These are phyloP conservation scores for Alternaria sp. DNA, from an alignment of 2,329 filamentous ascomycete genomes.

Conservation along the genomic window DNA sequence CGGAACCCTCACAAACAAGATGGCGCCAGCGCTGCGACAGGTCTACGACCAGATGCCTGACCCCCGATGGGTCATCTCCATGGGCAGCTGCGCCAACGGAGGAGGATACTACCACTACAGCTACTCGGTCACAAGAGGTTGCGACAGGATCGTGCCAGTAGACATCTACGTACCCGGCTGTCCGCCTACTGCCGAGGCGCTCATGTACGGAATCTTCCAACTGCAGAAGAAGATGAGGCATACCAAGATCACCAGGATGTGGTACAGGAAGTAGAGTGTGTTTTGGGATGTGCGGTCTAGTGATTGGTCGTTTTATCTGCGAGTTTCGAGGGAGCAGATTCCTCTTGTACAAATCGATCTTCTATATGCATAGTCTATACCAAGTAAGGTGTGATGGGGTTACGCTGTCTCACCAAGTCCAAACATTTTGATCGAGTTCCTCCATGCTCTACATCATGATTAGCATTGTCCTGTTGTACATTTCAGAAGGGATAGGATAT, in stretches of 20 bases:
- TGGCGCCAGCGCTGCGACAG: conserved; percentile 87
- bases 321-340: conserved; percentile 18
- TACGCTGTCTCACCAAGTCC: conserved; percentile 41
- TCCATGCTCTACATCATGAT: conserved; percentile 41
- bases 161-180: conserved; percentile 84
- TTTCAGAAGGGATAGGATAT: background rate
- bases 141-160: conserved; percentile 81
- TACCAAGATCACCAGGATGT: conserved; percentile 63
- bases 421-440: conserved; percentile 50
- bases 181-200: conserved; percentile 61
- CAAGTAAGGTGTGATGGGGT: background rate
- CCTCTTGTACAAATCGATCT: conserved; percentile 18
- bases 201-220: conserved; percentile 72
- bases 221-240: conserved; percentile 78
- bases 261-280: conserved; percentile 59
- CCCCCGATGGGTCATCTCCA: conserved; percentile 83
- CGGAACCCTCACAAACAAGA: conserved; percentile 93
- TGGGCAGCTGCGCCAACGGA: conserved; percentile 85
- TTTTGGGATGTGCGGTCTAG: conserved; percentile 15
- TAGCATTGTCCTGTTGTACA: background rate
- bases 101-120: conserved; percentile 89
- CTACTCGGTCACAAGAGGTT: conserved; percentile 78
- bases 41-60: conserved; percentile 97
- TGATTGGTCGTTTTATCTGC: conserved; percentile 27
- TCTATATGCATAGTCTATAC: conserved; percentile 15